Evolutionary conservation across 78 protist genomes (phyloP), one percentile per base, ranked within the genome.

Genomic region (Trichosphaerium sp.): DNA sequence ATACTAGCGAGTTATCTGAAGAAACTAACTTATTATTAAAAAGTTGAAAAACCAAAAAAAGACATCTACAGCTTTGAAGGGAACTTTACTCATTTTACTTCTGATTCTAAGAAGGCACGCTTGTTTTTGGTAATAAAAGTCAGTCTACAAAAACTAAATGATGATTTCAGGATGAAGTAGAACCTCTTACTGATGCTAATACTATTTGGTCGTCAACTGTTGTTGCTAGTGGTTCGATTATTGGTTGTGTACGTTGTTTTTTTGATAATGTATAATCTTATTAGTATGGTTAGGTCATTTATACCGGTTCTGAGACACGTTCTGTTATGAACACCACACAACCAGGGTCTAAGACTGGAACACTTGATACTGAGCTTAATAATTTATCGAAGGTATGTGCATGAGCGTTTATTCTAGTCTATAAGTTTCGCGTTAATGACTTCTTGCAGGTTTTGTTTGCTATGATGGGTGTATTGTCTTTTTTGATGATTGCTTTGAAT

Each of bases 131-230:
- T n/a, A n/a, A n/a, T n/a, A n/a, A n/a, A n/a, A n/a, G n/a, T n/a
- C n/a, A n/a, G n/a, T n/a, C n/a, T n/a, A n/a, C n/a, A n/a, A n/a
- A n/a, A n/a, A n/a, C n/a, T n/a, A n/a, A n/a, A n/a, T n/a, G n/a
- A n/a, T n/a, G 18, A 57, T 14, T 49, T 8, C 58, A 67, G 75
- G 31, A 40, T 12, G 82, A 74, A 25, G 69, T 74, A 18, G 97
- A 95, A 61, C 71, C 94, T 7, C 61, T 96, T 25, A 74, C 65
- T 44, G 74, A 94, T 5, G 97, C 93, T 6, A 93, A 96, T 75
- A 88, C 95, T 4, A 85, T 96, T 7, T 96, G 99, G 99, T 77
- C 94, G n/a, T 87, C 81, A 54, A 87, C 96, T 28, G 96, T 93
- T 12, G 69, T 96, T 29, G 96, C 98, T 4, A 29, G 83, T 14